phyloP scores from a whole-genome alignment of 2,329 filamentous ascomycete genomes.

The Onygenales sp. region DNA sequence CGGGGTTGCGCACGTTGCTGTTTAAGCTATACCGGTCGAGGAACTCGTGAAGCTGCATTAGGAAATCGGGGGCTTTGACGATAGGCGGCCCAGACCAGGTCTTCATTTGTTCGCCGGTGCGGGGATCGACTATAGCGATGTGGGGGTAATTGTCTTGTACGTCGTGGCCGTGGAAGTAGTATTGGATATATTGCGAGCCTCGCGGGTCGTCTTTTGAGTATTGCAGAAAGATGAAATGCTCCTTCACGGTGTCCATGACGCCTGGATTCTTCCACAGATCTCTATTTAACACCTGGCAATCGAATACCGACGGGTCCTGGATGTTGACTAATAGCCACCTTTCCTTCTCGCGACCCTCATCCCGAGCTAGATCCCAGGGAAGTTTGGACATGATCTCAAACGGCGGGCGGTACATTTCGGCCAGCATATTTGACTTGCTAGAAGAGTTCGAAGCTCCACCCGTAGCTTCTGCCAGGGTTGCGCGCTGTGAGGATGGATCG shows the following conservation, averaged over 20 bases:
- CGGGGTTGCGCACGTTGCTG: conserved; percentile 82
- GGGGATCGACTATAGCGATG: conserved; percentile 88
- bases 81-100: conserved; percentile 83
- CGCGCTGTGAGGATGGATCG: conserved; percentile 38
- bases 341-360: conserved; percentile 74
- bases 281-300: conserved; percentile 86
- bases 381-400: conserved; percentile 77
- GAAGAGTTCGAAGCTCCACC: conserved; percentile 57
- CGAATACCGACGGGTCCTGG: conserved; percentile 86
- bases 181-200: conserved; percentile 73
- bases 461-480: conserved; percentile 50
- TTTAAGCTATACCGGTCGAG: conserved; percentile 93
- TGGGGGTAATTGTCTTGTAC: conserved; percentile 88
- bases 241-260: conserved; percentile 69
- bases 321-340: conserved; percentile 97
- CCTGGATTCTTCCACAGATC: conserved; percentile 89
- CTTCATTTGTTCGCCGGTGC: conserved; percentile 95
- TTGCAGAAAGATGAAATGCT: conserved; percentile 94
- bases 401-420: conserved; percentile 85
- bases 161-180: conserved; percentile 76
- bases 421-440: conserved; percentile 66
- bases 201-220: conserved; percentile 78
- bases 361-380: conserved; percentile 74
- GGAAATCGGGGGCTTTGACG: conserved; percentile 66
- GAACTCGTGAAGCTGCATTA: conserved; percentile 88